A percentile compares a stretch with the other conserved stretches of the same genome.
These are phyloP conservation scores for Phaffomyces thermotolerans DNA, from an alignment of 805 yeast genomes.

Conservation along the genomic window DNA sequence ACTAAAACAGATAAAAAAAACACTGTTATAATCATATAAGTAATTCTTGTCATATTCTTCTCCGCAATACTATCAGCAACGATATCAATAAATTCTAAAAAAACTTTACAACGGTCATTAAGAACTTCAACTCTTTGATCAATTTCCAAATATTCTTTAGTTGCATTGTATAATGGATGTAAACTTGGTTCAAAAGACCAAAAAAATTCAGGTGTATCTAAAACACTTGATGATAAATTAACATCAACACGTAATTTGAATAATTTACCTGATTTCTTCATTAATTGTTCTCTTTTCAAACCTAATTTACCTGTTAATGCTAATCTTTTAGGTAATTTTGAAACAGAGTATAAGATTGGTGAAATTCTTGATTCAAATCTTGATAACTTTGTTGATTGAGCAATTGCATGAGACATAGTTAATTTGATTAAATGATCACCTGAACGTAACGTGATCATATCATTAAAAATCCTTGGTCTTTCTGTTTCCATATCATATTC, in stretches of 20 bases:
- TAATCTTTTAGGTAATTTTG: conserved; percentile 81
- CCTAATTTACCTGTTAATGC: conserved; percentile 89
- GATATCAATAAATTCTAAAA: conserved; percentile 86
- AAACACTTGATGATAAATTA: conserved; percentile 78
- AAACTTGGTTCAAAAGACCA: conserved; percentile 95
- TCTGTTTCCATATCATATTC: conserved; percentile 49
- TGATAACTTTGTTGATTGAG: conserved; percentile 89
- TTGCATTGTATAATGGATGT: conserved; percentile 85
- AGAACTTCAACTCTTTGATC: conserved; percentile 91
- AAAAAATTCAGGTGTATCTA: conserved; percentile 93
- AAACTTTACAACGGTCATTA: conserved; percentile 90
- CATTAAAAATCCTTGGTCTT: conserved; percentile 78
- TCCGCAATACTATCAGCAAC: conserved; percentile 93
- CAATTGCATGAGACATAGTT: conserved; percentile 93
- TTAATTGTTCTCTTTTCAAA: conserved; percentile 71
- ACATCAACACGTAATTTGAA: conserved; percentile 92
- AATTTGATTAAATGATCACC: conserved; percentile 91
- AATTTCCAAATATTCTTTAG: conserved; percentile 87
- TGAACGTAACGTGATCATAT: conserved; percentile 82
- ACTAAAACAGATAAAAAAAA: conserved; percentile 74
- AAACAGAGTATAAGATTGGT: conserved; percentile 70
- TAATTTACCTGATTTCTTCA: conserved; percentile 83
- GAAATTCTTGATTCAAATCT: conserved; percentile 90
- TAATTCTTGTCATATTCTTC: conserved; percentile 82
- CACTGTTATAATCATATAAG: conserved; percentile 81